A percentile compares a stretch with the other conserved stretches of the same genome.
phyloP scores from a whole-genome alignment of 129 eudicot species.

The Tagetes patula region DNA sequence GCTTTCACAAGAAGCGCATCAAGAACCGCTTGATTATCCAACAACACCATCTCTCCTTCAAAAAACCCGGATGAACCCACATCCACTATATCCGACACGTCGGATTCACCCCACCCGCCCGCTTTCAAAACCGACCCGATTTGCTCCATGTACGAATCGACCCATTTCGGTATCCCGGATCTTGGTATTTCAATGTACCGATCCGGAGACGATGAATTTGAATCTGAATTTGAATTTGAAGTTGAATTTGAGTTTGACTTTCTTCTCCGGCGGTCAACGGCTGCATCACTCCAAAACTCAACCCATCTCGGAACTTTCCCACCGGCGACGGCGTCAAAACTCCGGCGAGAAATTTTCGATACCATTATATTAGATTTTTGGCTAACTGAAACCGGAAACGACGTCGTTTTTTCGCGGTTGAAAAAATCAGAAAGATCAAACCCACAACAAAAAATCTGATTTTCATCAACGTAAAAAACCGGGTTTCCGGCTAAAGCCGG shows the following conservation, averaged over 20 bases:
- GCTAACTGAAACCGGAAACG: slow-evolving; percentile 22
- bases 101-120: slow-evolving; percentile 87
- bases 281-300: slow-evolving; percentile 96
- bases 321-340: slow-evolving; percentile 50
- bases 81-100: slow-evolving; percentile 63
- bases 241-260: slow-evolving; percentile 24
- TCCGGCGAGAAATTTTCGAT: slow-evolving; percentile 44
- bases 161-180: slow-evolving; percentile 72
- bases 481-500: slow-evolving; percentile 96
- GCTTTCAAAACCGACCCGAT: slow-evolving; percentile 71
- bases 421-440: slow-evolving; percentile 78
- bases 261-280: slow-evolving; percentile 56
- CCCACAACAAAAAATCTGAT: slow-evolving; percentile 82
- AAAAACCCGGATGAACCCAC: slow-evolving; percentile 73
- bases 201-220: slow-evolving; percentile 67
- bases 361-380: slow-evolving; percentile 21
- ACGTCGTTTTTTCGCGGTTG: slow-evolving; percentile 48
- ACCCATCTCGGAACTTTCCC: slow-evolving; percentile 76
- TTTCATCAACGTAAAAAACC: slow-evolving; percentile 80
- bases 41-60: slow-evolving; percentile 68
- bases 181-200: slow-evolving; percentile 49
- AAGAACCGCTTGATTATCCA: slow-evolving; percentile 74
- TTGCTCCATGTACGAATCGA: slow-evolving; percentile 47
- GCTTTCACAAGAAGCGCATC: slow-evolving; percentile 85
- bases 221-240: slow-evolving; percentile 35